Evolutionary conservation across 768 basidiomycete species (phyloP).

Genomic region (Lanmaoa pseudosensibilis): DNA sequence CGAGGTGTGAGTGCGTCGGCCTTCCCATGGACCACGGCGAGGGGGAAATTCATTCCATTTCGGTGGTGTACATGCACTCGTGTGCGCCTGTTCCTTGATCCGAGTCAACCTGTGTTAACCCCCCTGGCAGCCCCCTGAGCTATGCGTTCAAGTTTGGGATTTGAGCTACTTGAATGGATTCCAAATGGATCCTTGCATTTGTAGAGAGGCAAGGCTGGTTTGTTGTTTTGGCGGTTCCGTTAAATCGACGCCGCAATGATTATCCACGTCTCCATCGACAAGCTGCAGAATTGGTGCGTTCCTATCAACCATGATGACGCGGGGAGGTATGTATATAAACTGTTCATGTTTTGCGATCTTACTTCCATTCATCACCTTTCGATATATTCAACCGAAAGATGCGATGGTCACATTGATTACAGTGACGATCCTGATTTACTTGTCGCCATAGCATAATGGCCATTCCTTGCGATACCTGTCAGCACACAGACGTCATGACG

Average conservation of each 20-base stretch:
- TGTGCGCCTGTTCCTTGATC: slow-evolving; percentile 29
- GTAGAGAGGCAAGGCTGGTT: not conserved
- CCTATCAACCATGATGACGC: not conserved
- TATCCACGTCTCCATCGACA: slow-evolving; percentile 47
- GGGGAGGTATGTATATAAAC: not conserved
- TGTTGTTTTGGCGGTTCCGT: not conserved
- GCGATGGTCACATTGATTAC: not conserved
- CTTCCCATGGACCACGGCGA: not conserved
- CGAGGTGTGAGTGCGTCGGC: not conserved
- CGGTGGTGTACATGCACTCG: not conserved
- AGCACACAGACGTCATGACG: slow-evolving; percentile 37
- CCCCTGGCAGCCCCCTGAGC: no score
- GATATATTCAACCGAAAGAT: not conserved
- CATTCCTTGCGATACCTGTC: not conserved
- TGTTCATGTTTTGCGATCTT: slow-evolving; percentile 40
- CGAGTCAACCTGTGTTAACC: not conserved
- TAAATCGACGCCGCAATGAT: slow-evolving; percentile 11
- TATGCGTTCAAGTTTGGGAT: not conserved
- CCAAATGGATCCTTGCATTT: not conserved
- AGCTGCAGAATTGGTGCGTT: slow-evolving; percentile 35
- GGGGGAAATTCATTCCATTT: not conserved
- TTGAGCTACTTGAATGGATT: not conserved
- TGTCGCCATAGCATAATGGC: not conserved
- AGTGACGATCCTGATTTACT: not conserved
- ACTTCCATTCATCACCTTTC: slow-evolving; percentile 35